These are phyloP conservation scores for Radiomyces spectabilis DNA, from an alignment of 192 early-diverging fungal species.

Conservation along the genomic window DNA sequence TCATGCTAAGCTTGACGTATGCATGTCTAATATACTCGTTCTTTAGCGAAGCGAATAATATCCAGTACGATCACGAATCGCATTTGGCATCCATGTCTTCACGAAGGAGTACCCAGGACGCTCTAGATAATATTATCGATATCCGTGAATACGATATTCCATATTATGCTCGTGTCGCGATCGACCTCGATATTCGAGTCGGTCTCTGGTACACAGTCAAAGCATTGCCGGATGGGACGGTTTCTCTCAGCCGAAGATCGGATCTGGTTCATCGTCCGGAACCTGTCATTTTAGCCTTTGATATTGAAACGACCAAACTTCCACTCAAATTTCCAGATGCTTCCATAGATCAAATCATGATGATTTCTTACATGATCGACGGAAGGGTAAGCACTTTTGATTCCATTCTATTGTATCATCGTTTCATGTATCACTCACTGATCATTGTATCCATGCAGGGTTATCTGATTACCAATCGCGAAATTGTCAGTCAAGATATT, in stretches of 20 bases:
- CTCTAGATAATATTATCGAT: constrained; percentile 71
- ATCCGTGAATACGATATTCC: constrained; percentile 97
- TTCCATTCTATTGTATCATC: background rate
- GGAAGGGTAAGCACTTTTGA: constrained; percentile 61
- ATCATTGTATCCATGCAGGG: constrained; percentile 43
- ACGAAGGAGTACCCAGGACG: constrained; percentile 36
- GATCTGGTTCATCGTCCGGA: constrained; percentile 92
- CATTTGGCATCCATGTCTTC: constrained; percentile 10
- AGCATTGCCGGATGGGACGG: constrained; percentile 46
- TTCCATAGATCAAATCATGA: constrained; percentile 88
- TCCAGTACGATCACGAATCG: constrained; percentile 10
- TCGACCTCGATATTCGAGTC: constrained; percentile 90
- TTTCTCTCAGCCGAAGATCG: constrained; percentile 54
- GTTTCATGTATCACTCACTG: background rate
- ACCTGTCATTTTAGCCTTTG: constrained; percentile 90
- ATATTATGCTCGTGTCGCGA: constrained; percentile 91
- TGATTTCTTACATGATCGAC: constrained; percentile 99
- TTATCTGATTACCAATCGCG: constrained; percentile 94
- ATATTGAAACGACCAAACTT: constrained; percentile 97
- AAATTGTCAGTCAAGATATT: constrained; percentile 93
- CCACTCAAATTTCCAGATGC: constrained; percentile 98
- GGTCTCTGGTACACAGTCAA: constrained; percentile 90
- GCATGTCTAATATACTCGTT: background rate
- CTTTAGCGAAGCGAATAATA: constrained; percentile 12
- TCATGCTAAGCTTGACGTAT: too few relatives aligned